These are phyloP conservation scores for Marchantia paleacea DNA, from an alignment of 225 moss, liverwort and hornwort genomes.

Conservation along the genomic window DNA sequence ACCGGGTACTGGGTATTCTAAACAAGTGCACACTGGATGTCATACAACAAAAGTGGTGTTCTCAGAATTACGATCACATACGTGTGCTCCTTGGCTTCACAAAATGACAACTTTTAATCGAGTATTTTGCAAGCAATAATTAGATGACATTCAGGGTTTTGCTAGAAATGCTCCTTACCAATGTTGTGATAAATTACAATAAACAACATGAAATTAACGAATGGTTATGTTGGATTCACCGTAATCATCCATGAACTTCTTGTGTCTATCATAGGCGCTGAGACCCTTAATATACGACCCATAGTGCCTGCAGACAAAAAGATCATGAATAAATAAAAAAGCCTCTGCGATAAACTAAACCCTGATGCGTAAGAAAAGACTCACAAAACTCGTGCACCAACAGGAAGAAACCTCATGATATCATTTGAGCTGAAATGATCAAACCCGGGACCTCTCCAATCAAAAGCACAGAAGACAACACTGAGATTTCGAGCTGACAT, in stretches of 20 bases:
- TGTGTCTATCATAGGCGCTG: constrained; percentile 48
- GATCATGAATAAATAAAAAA: not conserved
- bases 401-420: not conserved
- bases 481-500: constrained; percentile 10
- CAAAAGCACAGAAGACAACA: not conserved
- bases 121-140: too few species aligned
- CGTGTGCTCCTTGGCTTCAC: not conserved
- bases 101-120: not conserved
- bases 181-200: not conserved
- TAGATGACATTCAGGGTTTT: too few species aligned
- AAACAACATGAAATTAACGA: not conserved
- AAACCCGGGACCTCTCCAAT: not conserved
- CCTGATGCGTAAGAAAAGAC: not conserved
- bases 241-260: constrained; percentile 50
- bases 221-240: constrained; percentile 11
- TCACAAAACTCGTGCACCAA: not conserved
- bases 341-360: not conserved
- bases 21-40: not conserved
- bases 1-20: not conserved
- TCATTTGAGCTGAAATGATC: not conserved
- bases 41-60: not conserved
- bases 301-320: constrained; percentile 38
- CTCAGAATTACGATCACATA: not conserved
- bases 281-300: constrained; percentile 47
- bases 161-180: not conserved